Conservation (phyloP, 345 rosid genomes). For the Lumnitzera racemosa region DNA sequence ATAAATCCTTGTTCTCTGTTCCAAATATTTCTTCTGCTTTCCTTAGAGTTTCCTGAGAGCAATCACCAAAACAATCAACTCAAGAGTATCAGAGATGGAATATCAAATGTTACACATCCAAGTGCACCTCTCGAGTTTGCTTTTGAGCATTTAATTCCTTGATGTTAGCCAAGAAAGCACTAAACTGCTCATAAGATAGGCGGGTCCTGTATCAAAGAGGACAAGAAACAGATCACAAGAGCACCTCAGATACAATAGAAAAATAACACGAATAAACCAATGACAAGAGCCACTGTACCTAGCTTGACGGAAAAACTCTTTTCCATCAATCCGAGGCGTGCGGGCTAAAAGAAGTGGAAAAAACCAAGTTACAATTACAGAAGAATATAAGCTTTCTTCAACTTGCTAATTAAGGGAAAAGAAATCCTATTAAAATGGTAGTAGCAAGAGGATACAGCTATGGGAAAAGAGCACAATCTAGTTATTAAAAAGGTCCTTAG, state of each 20-base stretch:
- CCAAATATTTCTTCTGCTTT: conserved; percentile 94
- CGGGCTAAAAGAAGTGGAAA: conserved; percentile 25
- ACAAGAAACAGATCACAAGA: background rate
- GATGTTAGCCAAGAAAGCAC: conserved; percentile 85
- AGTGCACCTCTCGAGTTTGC: conserved; percentile 78
- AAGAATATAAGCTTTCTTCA: no score
- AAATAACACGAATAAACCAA: background rate
- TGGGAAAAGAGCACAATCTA: no score
- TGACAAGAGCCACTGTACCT: conserved; percentile 34
- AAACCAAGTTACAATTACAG: background rate
- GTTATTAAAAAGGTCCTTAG: background rate
- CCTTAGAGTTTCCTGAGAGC: conserved; percentile 68
- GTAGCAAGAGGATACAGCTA: no score
- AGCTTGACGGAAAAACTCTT: conserved; percentile 96
- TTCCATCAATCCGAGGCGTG: conserved; percentile 76
- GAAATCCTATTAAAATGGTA: no score
- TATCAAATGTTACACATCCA: background rate
- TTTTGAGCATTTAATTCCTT: conserved; percentile 87
- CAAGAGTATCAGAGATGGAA: background rate
- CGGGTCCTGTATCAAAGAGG: conserved; percentile 52
- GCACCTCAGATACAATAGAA: background rate
- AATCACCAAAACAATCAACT: background rate
- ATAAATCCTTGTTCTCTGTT: conserved; percentile 77
- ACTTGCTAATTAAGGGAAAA: no score
- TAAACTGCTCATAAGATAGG: conserved; percentile 82